phyloP scores from a whole-genome alignment of 768 basidiomycete genomes.

The Auriscalpium orientale region DNA sequence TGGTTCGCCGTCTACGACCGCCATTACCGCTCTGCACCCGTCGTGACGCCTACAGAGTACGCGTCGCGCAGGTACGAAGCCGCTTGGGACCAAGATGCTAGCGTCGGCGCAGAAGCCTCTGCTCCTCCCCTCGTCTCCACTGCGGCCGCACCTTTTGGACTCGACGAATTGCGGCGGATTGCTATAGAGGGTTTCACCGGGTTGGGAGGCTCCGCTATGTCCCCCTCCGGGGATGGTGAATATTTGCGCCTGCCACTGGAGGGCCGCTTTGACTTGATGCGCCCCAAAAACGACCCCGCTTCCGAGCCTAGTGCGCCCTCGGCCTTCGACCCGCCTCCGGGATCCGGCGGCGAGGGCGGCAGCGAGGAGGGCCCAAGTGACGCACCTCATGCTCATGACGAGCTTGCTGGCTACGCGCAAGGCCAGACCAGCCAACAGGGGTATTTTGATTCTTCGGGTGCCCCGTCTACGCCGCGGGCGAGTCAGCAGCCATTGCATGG shows the following conservation, averaged over 20 bases:
- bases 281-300: constrained; percentile 30
- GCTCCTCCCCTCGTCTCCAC: not conserved
- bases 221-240: constrained; percentile 46
- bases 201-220: constrained; percentile 16
- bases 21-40: constrained; percentile 62
- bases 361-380: not conserved
- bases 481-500: not conserved
- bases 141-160: constrained; percentile 2
- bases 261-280: constrained; percentile 84
- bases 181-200: constrained; percentile 48
- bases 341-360: not conserved
- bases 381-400: not conserved
- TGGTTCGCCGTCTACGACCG: constrained; percentile 91
- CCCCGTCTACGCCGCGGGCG: not conserved
- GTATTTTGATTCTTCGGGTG: not conserved
- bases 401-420: too few species aligned
- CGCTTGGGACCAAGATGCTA: constrained; percentile 58
- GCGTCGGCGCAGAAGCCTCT: constrained; percentile 36
- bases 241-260: constrained; percentile 81
- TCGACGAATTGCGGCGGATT: constrained; percentile 43
- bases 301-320: constrained; percentile 4
- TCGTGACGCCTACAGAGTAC: constrained; percentile 40
- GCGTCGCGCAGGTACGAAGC: constrained; percentile 62
- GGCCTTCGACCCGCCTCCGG: not conserved
- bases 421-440: not conserved